Conservation (phyloP, 169 alveolate species). For the Eimeria falciformis region DNA sequence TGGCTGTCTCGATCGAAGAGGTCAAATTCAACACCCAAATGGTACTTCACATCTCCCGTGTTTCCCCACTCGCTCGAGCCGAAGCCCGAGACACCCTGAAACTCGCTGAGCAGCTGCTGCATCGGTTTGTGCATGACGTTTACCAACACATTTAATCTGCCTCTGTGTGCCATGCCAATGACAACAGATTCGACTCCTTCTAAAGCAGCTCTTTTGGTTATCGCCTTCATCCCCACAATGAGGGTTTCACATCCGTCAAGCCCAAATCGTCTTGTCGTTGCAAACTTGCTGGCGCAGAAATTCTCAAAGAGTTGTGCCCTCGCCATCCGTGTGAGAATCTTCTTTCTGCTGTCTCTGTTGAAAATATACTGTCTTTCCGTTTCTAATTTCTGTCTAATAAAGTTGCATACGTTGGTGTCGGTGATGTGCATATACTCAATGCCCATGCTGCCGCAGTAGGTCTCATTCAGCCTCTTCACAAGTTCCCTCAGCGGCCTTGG, state of each 20-base stretch:
- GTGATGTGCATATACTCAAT: conserved; percentile 79
- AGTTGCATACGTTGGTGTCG: conserved; percentile 70
- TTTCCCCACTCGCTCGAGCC: conserved; percentile 83
- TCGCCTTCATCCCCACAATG: conserved; percentile 88
- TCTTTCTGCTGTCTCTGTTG: conserved; percentile 39
- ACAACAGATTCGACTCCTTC: conserved; percentile 90
- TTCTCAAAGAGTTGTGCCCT: conserved; percentile 85
- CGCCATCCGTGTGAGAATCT: conserved; percentile 80
- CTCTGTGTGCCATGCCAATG: conserved; percentile 98
- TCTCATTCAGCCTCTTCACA: conserved; percentile 71
- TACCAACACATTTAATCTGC: conserved; percentile 94
- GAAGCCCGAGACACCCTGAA: conserved; percentile 85
- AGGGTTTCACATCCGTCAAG: conserved; percentile 95
- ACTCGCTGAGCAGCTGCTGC: conserved; percentile 92
- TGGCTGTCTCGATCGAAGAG: conserved; percentile 84
- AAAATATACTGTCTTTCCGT: conserved; percentile 49
- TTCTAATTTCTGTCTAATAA: conserved; percentile 75
- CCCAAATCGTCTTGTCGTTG: conserved; percentile 96
- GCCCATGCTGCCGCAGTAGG: conserved; percentile 77
- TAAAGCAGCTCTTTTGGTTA: conserved; percentile 78
- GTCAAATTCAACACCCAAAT: conserved; percentile 90
- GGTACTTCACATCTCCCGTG: conserved; percentile 97
- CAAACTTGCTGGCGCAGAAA: conserved; percentile 87
- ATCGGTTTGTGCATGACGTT: conserved; percentile 93
- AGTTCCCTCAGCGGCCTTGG: conserved; percentile 70